These are phyloP conservation scores for Chamaecyparis obtusa DNA, from an alignment of 75 land plant species.

Conservation along the genomic window DNA sequence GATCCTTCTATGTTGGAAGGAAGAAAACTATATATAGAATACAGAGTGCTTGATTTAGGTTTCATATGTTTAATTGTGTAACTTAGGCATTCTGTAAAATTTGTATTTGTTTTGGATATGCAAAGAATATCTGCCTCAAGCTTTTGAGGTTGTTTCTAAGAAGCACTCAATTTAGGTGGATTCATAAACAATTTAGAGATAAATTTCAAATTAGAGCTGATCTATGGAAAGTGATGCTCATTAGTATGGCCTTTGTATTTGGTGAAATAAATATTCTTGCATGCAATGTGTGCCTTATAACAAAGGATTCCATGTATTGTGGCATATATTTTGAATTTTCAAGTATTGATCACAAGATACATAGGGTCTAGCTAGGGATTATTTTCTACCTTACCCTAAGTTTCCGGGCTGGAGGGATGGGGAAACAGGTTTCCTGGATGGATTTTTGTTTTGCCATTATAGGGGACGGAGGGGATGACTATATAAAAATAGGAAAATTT, in stretches of 20 bases:
- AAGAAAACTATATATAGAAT: too few relatives aligned
- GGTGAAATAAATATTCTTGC: neutral
- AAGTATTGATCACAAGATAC: too few relatives aligned
- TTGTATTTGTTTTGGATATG: too few relatives aligned
- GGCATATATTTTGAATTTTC: neutral
- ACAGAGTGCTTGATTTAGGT: neutral
- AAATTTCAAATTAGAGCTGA: neutral
- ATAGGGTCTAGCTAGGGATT: too few relatives aligned
- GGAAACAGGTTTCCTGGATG: too few relatives aligned
- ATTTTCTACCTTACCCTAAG: too few relatives aligned
- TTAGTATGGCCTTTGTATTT: neutral
- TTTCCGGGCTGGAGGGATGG: too few relatives aligned
- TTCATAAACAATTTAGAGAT: neutral
- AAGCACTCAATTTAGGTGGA: neutral
- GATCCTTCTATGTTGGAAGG: neutral
- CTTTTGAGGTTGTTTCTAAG: neutral
- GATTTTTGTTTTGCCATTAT: too few relatives aligned
- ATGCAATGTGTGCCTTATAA: neutral
- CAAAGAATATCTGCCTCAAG: neutral
- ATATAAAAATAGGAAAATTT: too few relatives aligned
- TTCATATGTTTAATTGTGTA: neutral
- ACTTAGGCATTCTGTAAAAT: too few relatives aligned
- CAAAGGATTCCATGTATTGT: neutral
- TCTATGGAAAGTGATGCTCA: neutral
- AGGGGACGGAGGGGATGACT: too few relatives aligned